Conservation (phyloP, 768 basidiomycete genomes). For the Lactarius hatsudake region DNA sequence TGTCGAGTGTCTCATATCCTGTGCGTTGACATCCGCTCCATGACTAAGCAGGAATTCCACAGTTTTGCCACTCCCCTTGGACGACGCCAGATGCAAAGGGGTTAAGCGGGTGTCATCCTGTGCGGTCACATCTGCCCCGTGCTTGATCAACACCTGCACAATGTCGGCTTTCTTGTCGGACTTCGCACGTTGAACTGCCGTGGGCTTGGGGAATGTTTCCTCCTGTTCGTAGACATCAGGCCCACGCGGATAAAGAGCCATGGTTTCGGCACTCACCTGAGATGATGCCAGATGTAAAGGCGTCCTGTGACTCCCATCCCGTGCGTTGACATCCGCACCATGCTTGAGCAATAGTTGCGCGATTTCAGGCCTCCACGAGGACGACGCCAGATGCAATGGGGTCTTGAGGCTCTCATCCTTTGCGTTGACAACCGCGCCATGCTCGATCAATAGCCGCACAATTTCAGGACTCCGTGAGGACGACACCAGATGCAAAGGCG, state of each 20-base stretch:
- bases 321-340: background rate
- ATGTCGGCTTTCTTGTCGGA: background rate
- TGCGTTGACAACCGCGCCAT: background rate
- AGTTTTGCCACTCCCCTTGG: background rate
- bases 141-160: background rate
- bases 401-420: background rate
- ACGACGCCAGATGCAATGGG: background rate
- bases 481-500: background rate
- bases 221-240: too few relatives aligned
- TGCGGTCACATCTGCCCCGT: background rate
- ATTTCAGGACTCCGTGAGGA: background rate
- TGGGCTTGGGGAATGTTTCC: too few relatives aligned
- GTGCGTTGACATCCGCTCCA: background rate
- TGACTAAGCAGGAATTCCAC: background rate
- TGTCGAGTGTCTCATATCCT: background rate
- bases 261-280: background rate
- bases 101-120: background rate
- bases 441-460: background rate
- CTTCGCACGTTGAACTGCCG: too few relatives aligned
- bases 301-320: background rate
- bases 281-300: background rate
- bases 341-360: background rate
- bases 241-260: too few relatives aligned
- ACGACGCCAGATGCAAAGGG: background rate
- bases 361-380: too few relatives aligned